A percentile compares a stretch with the other conserved stretches of the same genome.
These are phyloP conservation scores for Phlyctochytrium planicorne DNA, from an alignment of 192 early-diverging fungal genomes.

Conservation along the genomic window DNA sequence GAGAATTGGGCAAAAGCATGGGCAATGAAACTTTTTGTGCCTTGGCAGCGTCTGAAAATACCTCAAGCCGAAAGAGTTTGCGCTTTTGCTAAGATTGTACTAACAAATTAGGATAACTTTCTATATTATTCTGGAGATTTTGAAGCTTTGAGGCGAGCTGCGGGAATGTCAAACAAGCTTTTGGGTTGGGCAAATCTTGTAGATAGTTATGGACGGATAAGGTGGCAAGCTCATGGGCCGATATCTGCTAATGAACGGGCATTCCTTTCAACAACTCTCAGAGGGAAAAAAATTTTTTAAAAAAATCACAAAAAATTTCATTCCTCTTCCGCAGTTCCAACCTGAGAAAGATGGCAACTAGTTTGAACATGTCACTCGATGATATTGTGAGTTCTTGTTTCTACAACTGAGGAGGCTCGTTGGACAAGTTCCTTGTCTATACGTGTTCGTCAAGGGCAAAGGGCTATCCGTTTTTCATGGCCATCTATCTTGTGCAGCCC, in stretches of 20 bases:
- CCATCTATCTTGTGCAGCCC: too few relatives aligned
- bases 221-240: slow-evolving; percentile 53
- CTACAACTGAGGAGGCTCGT: neutral
- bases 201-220: slow-evolving; percentile 32
- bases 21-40: slow-evolving; percentile 29
- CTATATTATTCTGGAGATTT: slow-evolving; percentile 40
- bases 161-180: slow-evolving; percentile 44
- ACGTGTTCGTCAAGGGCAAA: too few relatives aligned
- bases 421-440: too few relatives aligned
- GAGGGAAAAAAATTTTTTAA: neutral
- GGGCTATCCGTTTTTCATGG: too few relatives aligned
- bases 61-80: slow-evolving; percentile 27
- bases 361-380: slow-evolving; percentile 27
- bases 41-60: slow-evolving; percentile 33
- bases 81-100: too few relatives aligned
- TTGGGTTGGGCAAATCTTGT: slow-evolving; percentile 55
- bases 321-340: neutral
- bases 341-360: slow-evolving; percentile 4
- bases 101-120: slow-evolving; percentile 36
- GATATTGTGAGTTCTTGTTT: slow-evolving; percentile 22
- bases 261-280: slow-evolving; percentile 21
- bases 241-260: slow-evolving; percentile 39
- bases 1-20: slow-evolving; percentile 42
- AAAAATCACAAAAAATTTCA: slow-evolving; percentile 3
- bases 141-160: slow-evolving; percentile 15